Evolutionary conservation across 352 stramenopile genomes (phyloP).

Genomic region (Blastocystis sp.): DNA sequence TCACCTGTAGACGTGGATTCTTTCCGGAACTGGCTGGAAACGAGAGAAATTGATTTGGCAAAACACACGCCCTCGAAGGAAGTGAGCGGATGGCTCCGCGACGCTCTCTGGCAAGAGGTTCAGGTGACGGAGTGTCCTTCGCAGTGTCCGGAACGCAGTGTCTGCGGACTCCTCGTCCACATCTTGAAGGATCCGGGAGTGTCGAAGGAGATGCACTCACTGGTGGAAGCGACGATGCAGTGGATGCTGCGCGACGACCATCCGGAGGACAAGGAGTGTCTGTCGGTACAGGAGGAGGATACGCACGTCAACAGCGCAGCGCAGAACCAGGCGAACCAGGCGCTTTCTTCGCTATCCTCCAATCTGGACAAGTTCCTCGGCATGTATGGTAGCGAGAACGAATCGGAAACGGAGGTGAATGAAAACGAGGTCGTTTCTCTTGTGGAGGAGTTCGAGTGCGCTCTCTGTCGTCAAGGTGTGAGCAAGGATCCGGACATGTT

Average conservation of each 20-base stretch:
- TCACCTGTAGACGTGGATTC: neutral
- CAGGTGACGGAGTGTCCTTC: no score
- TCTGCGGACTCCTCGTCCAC: neutral
- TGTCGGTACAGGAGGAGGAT: neutral
- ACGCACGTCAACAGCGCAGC: neutral
- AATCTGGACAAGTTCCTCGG: neutral
- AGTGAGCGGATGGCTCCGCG: neutral
- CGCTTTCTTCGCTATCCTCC: neutral
- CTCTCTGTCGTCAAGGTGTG: neutral
- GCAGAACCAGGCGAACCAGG: neutral
- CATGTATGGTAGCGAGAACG: neutral
- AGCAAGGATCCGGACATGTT: conserved; percentile 12
- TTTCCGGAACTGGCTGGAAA: neutral
- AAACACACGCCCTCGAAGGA: neutral
- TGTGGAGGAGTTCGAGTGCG: neutral
- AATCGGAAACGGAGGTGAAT: neutral
- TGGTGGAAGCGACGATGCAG: neutral
- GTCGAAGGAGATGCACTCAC: neutral
- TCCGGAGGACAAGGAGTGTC: neutral
- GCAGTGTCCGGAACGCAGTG: neutral
- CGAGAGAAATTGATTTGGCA: neutral
- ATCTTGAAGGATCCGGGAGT: neutral
- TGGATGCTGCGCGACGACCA: neutral
- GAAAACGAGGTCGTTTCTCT: neutral
- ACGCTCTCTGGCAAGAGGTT: neutral